Conservation (phyloP, 192 early-diverging fungal genomes). For the Geosiphon pyriformis region DNA sequence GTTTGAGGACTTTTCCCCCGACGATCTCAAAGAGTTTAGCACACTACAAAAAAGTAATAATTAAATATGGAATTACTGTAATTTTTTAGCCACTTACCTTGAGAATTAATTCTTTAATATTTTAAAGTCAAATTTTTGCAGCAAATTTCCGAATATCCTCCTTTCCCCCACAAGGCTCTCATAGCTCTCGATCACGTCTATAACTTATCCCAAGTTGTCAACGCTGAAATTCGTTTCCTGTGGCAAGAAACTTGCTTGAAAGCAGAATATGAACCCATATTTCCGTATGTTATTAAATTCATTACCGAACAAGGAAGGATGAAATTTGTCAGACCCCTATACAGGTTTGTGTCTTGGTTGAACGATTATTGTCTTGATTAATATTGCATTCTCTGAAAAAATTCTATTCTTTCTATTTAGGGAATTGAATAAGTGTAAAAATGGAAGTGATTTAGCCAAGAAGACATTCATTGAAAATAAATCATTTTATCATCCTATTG, state of each 20-base stretch:
- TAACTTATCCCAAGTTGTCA: slow-evolving; percentile 58
- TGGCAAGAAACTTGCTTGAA: slow-evolving; percentile 84
- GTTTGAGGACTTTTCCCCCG: slow-evolving; percentile 51
- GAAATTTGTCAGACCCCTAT: slow-evolving; percentile 88
- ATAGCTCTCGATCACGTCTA: slow-evolving; percentile 69
- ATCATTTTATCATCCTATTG: slow-evolving; percentile 92
- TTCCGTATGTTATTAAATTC: slow-evolving; percentile 72
- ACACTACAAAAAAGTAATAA: slow-evolving; percentile 59
- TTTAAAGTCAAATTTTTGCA: slow-evolving; percentile 76
- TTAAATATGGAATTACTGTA: not conserved
- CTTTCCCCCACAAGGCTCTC: slow-evolving; percentile 57
- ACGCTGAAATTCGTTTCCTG: slow-evolving; percentile 82
- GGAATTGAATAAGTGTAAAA: slow-evolving; percentile 57
- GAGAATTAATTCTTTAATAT: not conserved
- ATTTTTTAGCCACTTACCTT: not conserved
- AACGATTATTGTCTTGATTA: not conserved
- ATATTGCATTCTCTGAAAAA: not conserved
- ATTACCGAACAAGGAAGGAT: slow-evolving; percentile 86
- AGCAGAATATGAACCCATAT: slow-evolving; percentile 70
- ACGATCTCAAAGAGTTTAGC: slow-evolving; percentile 65
- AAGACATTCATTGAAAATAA: slow-evolving; percentile 73
- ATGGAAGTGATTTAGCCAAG: slow-evolving; percentile 69
- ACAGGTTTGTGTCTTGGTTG: slow-evolving; percentile 32
- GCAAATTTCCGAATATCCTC: slow-evolving; percentile 53
- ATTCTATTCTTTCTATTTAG: slow-evolving; percentile 28